A percentile compares a stretch with the other conserved stretches of the same genome.
phyloP scores from a whole-genome alignment of 2,329 filamentous ascomycete species.

The Tympanopsis confertula region DNA sequence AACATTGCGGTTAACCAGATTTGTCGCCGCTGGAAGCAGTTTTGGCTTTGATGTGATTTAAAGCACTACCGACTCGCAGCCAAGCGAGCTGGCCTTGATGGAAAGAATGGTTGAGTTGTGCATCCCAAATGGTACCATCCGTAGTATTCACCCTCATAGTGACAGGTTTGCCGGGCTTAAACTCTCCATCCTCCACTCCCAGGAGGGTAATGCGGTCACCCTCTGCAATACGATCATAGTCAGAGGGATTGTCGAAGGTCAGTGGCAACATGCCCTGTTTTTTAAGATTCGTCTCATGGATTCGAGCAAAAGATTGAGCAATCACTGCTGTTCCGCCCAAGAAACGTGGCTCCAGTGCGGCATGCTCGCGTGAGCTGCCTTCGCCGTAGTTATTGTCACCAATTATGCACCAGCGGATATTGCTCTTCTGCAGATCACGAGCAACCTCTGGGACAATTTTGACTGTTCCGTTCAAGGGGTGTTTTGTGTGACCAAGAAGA shows the following conservation, averaged over 20 bases:
- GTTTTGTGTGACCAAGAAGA: constrained; percentile 6
- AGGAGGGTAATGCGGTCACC: constrained; percentile 1
- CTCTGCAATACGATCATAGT: constrained; percentile 56
- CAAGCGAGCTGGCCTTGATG: constrained; percentile 17
- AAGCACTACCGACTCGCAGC: constrained; percentile 19
- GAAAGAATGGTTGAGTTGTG: constrained; percentile 17
- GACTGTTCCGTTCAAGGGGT: background rate
- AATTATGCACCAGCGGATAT: background rate
- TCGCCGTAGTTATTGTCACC: background rate
- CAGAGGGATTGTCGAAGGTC: constrained; percentile 84
- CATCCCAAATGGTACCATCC: constrained; percentile 13
- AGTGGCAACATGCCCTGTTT: constrained; percentile 99
- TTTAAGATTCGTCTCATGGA: constrained; percentile 99
- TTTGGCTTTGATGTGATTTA: constrained; percentile 17
- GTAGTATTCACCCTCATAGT: constrained; percentile 14
- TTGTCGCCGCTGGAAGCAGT: too few relatives aligned
- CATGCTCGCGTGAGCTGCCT: constrained; percentile 86
- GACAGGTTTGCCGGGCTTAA: constrained; percentile 14
- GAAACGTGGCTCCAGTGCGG: constrained; percentile 92
- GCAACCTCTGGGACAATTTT: background rate
- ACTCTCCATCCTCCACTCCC: constrained; percentile 6
- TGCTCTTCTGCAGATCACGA: background rate
- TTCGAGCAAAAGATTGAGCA: constrained; percentile 90
- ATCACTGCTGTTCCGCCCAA: constrained; percentile 96
- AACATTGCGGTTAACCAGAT: too few relatives aligned